A percentile compares a stretch with the other conserved stretches of the same genome.
Conservation (phyloP, 257 asterid genomes). For the Penstemon barbatus region DNA sequence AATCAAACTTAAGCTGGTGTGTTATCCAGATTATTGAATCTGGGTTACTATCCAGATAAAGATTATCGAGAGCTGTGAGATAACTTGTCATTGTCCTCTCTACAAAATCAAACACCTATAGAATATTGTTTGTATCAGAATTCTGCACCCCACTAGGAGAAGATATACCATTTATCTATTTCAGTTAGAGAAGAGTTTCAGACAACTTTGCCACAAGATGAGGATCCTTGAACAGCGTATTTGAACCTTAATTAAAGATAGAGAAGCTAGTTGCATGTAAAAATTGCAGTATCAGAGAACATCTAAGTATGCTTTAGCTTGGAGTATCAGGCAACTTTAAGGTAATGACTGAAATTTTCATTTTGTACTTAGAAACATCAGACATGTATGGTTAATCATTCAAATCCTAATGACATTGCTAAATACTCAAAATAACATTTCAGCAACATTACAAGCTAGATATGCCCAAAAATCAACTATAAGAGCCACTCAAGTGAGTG, state of each 20-base stretch:
- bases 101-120: not conserved
- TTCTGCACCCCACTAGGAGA: no score
- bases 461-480: not conserved
- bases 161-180: no score
- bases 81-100: not conserved
- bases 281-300: not conserved
- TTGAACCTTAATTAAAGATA: no score
- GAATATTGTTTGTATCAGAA: not conserved
- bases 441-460: constrained; percentile 3
- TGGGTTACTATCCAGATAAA: not conserved
- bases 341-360: not conserved
- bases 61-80: not conserved
- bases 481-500: constrained; percentile 11
- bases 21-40: not conserved
- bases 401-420: constrained; percentile 1
- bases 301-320: not conserved
- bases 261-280: not conserved
- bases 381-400: constrained; percentile 14
- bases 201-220: no score
- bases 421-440: not conserved
- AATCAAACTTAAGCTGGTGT: not conserved
- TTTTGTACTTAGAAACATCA: not conserved
- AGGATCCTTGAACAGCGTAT: no score
- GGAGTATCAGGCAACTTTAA: no score
- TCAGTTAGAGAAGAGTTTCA: no score